A percentile compares a stretch with the other conserved stretches of the same genome.
These are phyloP conservation scores for Rosa lucieae DNA, from an alignment of 306 rosid species.

Conservation along the genomic window DNA sequence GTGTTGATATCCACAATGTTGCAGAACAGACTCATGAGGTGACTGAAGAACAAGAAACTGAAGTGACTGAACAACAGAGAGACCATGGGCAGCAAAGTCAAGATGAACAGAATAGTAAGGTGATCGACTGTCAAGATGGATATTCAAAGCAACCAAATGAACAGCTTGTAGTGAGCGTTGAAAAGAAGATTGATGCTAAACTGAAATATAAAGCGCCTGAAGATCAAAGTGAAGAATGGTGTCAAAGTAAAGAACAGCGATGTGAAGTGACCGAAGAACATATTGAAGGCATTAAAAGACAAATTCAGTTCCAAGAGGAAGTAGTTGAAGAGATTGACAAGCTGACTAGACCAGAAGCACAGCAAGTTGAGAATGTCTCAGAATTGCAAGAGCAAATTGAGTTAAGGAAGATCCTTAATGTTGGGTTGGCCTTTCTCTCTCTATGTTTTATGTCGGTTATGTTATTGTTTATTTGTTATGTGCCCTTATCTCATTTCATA, in stretches of 20 bases:
- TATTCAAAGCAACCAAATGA: not conserved
- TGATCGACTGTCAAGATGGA: not conserved
- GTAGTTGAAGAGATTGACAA: constrained; percentile 5
- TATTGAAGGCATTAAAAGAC: not conserved
- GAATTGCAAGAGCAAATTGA: not conserved
- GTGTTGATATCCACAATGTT: not conserved
- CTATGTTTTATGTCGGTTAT: not conserved
- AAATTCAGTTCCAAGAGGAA: constrained; percentile 18
- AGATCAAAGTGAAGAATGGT: not conserved
- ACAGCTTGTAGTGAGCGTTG: not conserved
- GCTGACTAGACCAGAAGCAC: not conserved
- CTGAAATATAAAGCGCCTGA: not conserved
- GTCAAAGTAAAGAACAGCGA: constrained; percentile 16
- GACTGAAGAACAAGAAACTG: too few relatives aligned
- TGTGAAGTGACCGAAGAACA: constrained; percentile 15
- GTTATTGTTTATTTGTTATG: not conserved
- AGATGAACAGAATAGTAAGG: not conserved
- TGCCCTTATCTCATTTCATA: constrained; percentile 1
- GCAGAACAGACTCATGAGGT: not conserved
- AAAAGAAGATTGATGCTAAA: not conserved
- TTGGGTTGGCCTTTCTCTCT: constrained; percentile 15
- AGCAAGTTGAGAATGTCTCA: not conserved
- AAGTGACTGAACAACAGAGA: not conserved
- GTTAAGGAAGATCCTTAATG: constrained; percentile 6
- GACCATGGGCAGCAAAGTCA: not conserved